Percentiles rank a stretch among this genome's conserved stretches.
Evolutionary conservation across 192 early-diverging fungal species (phyloP).

Genomic region (Linnemannia hyalina): DNA sequence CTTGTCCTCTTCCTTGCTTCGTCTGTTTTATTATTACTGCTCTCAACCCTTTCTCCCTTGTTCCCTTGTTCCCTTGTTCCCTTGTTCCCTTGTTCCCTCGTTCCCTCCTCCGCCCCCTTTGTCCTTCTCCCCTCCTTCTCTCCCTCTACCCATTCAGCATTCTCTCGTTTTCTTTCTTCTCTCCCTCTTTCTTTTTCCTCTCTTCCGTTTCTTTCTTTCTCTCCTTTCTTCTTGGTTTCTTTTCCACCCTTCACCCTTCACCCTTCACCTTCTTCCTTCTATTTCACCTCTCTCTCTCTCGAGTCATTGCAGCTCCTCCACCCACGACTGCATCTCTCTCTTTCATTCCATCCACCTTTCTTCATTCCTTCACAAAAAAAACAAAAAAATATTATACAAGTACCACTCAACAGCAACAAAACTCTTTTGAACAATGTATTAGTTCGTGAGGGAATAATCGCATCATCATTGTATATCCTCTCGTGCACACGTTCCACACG

Average conservation of each 20-base stretch:
- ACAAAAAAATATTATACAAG: background rate
- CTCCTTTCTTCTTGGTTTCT: background rate
- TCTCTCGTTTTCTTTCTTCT: background rate
- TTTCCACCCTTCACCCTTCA: background rate
- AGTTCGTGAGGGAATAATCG: too few relatives aligned
- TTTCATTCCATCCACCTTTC: background rate
- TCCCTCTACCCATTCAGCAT: background rate
- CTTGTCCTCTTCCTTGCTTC: background rate
- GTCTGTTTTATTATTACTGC: background rate
- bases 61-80: background rate
- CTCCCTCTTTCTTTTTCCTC: background rate
- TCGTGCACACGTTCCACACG: background rate
- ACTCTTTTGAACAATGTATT: background rate
- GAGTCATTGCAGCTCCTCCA: background rate
- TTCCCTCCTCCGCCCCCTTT: too few relatives aligned
- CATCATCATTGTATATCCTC: background rate
- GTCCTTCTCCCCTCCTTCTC: background rate
- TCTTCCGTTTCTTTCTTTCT: background rate
- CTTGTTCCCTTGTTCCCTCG: too few relatives aligned
- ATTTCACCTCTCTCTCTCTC: too few relatives aligned
- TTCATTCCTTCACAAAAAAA: background rate
- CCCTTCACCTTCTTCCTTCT: background rate
- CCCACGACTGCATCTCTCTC: background rate
- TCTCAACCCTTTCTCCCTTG: background rate
- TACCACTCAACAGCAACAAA: background rate